Evolutionary conservation across 352 stramenopile genomes (phyloP), one percentile per base, ranked within the genome.

Genomic region (Phytophthora cryptogea): DNA sequence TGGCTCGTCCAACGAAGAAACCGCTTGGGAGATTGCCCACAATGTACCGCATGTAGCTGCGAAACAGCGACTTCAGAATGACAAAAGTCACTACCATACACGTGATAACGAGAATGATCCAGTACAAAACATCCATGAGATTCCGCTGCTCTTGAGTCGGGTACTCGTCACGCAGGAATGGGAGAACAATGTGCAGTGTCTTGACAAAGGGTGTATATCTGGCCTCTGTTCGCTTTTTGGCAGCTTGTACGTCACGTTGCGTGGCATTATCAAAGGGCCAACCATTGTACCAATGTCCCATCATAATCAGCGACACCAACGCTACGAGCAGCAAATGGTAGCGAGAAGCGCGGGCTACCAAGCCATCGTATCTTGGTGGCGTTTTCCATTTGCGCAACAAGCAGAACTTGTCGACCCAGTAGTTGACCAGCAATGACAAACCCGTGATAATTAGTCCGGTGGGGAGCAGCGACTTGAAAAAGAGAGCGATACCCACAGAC

Each of bases 361-460:
- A 56, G 4, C 77, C 83, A 59, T 90, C 74, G 60, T 83, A 89
- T 37, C 71, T 64, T 5, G 81, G 83, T 8, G 69, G 80, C 8
- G 74, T 80, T 59, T 85, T 89, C 87, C 78, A 94, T 52, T 80
- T 82, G 51, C 78, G 82, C 47, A 92, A 62, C 40, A 93, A 52
- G 40, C 84, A 93, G 54, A 86, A 93, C 63, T 93, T 93, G 69
- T 90, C 83, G 33, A 92, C 79, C 81, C 81, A 91, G 65, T 89
- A 93, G 52, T 89, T 91, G 9, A 93, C 71, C 4, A 91, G 69
- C 31, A 93, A 53, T 26, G 78, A 86, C 31, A 89, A 49, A 6
- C 76, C 59, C 30, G 80, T 88, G 56, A 93, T 84, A 9, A 85
- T 54, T 2, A 90, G 66, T 0, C 83, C 83, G 8, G 80, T 89